phyloP scores from a whole-genome alignment of 129 eudicot species.

The Tanacetum coccineum region DNA sequence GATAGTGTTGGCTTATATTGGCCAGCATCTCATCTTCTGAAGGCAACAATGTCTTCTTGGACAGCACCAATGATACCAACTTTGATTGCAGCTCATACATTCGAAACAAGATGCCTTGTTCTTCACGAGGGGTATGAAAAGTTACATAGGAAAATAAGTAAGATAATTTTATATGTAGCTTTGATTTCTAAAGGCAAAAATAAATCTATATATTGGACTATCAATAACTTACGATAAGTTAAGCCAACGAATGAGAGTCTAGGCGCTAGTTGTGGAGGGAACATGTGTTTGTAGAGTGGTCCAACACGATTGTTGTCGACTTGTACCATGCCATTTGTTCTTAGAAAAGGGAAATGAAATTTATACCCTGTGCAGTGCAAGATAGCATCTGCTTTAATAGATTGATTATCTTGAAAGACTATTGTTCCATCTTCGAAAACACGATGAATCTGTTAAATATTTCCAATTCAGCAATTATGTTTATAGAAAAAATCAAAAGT shows the following conservation, averaged over 20 bases:
- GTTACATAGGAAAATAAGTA: neutral
- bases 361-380: constrained; percentile 77
- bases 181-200: too few species aligned
- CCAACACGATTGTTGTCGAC: constrained; percentile 66
- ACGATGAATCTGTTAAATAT: constrained; percentile 33
- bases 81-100: constrained; percentile 55
- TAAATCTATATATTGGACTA: neutral
- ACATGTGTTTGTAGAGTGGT: constrained; percentile 68
- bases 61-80: constrained; percentile 51
- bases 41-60: constrained; percentile 44
- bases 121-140: neutral
- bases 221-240: constrained; percentile 13
- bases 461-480: neutral
- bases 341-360: constrained; percentile 46
- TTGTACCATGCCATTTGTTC: constrained; percentile 35
- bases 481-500: too few species aligned
- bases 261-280: constrained; percentile 55
- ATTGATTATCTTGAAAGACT: constrained; percentile 46
- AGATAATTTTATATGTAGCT: neutral
- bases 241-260: constrained; percentile 49
- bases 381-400: constrained; percentile 47
- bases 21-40: constrained; percentile 48
- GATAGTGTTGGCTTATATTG: constrained; percentile 34
- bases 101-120: constrained; percentile 29
- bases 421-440: constrained; percentile 52